These are phyloP conservation scores for Boletus rubroflammeus DNA, from an alignment of 768 basidiomycete species.

Conservation along the genomic window DNA sequence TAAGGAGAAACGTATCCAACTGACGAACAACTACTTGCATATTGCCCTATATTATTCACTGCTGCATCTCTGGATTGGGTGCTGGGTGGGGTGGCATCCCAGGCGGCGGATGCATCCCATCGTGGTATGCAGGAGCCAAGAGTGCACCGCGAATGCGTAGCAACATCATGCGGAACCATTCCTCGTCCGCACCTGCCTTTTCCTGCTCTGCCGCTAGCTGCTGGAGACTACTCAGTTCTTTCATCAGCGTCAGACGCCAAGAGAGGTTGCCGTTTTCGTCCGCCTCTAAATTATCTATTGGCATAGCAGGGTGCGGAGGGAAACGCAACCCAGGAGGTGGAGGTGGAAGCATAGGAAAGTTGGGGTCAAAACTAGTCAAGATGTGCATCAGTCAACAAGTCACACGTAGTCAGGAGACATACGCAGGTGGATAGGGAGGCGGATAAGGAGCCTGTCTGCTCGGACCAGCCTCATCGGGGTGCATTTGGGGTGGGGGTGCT, in stretches of 20 bases:
- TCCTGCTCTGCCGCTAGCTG: slow-evolving; percentile 79
- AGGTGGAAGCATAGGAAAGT: slow-evolving; percentile 61
- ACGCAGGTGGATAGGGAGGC: slow-evolving; percentile 59
- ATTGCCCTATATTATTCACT: slow-evolving; percentile 10
- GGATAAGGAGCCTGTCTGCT: slow-evolving; percentile 59
- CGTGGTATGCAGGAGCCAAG: slow-evolving; percentile 46
- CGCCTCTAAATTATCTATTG: slow-evolving; percentile 68
- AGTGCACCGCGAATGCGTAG: slow-evolving; percentile 72
- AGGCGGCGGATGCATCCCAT: slow-evolving; percentile 37
- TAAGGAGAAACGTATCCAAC: slow-evolving; percentile 4
- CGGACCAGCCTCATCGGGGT: slow-evolving; percentile 57
- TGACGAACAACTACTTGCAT: background rate
- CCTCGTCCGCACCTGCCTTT: slow-evolving; percentile 73
- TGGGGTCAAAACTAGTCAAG: slow-evolving; percentile 63
- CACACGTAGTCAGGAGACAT: background rate
- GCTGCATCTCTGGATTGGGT: slow-evolving; percentile 32
- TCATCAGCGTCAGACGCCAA: slow-evolving; percentile 77
- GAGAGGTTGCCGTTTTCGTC: slow-evolving; percentile 79
- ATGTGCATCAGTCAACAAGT: slow-evolving; percentile 5
- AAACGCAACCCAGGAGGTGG: slow-evolving; percentile 56
- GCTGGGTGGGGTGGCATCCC: slow-evolving; percentile 37
- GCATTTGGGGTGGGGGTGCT: slow-evolving; percentile 46
- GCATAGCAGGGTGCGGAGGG: slow-evolving; percentile 50
- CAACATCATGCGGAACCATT: slow-evolving; percentile 87
- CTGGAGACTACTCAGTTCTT: slow-evolving; percentile 73